Evolutionary conservation across 805 yeast species (phyloP).

Genomic region (Hagleromyces aurorensis): DNA sequence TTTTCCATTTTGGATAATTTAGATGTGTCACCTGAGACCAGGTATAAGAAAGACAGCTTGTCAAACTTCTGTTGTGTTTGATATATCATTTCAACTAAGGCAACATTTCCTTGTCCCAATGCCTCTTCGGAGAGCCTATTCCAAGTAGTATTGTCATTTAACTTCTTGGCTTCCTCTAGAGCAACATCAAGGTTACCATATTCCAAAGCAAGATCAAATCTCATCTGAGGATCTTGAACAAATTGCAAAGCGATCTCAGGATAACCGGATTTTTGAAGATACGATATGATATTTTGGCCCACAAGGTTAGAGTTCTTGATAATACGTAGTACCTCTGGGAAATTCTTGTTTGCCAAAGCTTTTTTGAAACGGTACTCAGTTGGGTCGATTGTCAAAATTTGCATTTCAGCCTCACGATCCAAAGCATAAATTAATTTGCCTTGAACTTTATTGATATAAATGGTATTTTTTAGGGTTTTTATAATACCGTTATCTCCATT

Average conservation of each 20-base stretch:
- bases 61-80: constrained; percentile 85
- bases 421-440: constrained; percentile 72
- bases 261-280: constrained; percentile 88
- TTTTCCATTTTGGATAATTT: constrained; percentile 78
- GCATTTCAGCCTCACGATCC: constrained; percentile 79
- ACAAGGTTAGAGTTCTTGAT: constrained; percentile 85
- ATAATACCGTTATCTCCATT: constrained; percentile 95
- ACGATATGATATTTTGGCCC: constrained; percentile 94
- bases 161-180: constrained; percentile 73
- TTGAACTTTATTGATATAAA: constrained; percentile 67
- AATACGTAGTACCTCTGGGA: constrained; percentile 83
- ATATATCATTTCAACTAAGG: constrained; percentile 76
- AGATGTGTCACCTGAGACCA: constrained; percentile 70
- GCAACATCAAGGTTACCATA: constrained; percentile 86
- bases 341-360: constrained; percentile 83
- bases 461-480: constrained; percentile 81
- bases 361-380: constrained; percentile 95
- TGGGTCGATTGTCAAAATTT: constrained; percentile 75
- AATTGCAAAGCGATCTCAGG: constrained; percentile 97
- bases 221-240: constrained; percentile 91
- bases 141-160: constrained; percentile 69
- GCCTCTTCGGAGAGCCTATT: constrained; percentile 80
- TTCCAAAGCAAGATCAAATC: constrained; percentile 92
- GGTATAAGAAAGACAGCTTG: constrained; percentile 80
- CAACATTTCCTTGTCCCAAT: constrained; percentile 77